Evolutionary conservation across 345 rosid genomes (phyloP), one percentile per base, ranked within the genome.

Genomic region (Melaleuca alternifolia): DNA sequence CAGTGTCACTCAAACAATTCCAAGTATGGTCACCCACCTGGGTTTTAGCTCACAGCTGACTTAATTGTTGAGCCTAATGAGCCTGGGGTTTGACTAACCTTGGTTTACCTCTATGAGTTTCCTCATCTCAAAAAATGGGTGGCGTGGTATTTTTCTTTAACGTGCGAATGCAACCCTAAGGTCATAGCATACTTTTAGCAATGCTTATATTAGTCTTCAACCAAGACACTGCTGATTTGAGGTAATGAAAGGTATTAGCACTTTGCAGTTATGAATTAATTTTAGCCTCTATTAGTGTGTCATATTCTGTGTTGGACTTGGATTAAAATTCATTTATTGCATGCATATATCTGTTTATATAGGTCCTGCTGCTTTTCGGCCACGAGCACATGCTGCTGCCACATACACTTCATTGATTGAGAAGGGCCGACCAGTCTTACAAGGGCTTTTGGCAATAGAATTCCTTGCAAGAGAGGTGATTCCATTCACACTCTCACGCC

Each of bases 361-460:
- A 97, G 99, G 99, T 89, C 96, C 99, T 14, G 98, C 99, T 86
- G 98, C 99, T 86, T 96, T 97, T 92, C 95, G 99, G 46, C 98
- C 99, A 46, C 92, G 99, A 87, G 94, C 96, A 53, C 95, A 95
- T 88, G 83, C 95, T 84, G 85, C 88, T 86, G 89, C 92, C 90
- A 83, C 91, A 82, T 97, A 97, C 91, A 91, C 94, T 88, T 83
- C 94, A 44, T 92, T 92, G 2, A 88, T 96, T 89, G 99, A 97
- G 92, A 97, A 95, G 91, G 99, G 99, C 85, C 94, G 99, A 85
- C 99, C 99, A 88, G 94, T 97, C 89, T 91, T 97, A 83, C 99
- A 97, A 90, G 99, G 99, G 54, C 99, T 97, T 91, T 88, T 95
- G 92, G 99, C 99, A 50, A 96, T 96, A 82, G 99, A 96, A 89